Conservation (phyloP, 108 stramenopile genomes). For the Pseudonitzschia multiseries region DNA sequence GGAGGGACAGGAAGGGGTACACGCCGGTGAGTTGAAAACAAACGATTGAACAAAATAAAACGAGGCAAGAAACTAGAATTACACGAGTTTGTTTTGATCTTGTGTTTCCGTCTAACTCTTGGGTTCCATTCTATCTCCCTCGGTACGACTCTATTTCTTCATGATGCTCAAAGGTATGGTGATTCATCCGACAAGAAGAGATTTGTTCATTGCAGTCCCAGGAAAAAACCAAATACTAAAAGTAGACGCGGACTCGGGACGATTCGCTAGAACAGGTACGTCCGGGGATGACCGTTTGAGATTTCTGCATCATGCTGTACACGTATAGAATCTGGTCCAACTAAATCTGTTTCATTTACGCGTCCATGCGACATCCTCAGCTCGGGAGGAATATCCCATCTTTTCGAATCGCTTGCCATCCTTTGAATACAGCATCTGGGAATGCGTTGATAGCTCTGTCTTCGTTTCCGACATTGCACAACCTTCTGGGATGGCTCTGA, state of each 20-base stretch:
- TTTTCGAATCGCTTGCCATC: conserved; percentile 38
- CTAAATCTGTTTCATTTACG: too few species aligned
- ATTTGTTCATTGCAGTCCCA: conserved; percentile 39
- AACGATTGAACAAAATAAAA: too few species aligned
- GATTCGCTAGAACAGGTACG: conserved; percentile 37
- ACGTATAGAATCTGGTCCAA: too few species aligned
- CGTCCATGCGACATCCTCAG: not conserved
- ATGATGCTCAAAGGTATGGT: conserved; percentile 39
- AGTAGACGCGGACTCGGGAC: conserved; percentile 39
- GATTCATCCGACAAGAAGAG: conserved; percentile 37
- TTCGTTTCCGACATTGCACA: conserved; percentile 26
- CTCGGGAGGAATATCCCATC: conserved; percentile 51
- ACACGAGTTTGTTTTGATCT: not conserved
- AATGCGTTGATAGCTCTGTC: conserved; percentile 39
- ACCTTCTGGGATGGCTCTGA: conserved; percentile 46
- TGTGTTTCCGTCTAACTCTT: not conserved
- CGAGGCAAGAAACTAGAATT: not conserved
- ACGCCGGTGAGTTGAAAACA: conserved; percentile 3
- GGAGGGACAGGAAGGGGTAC: not conserved
- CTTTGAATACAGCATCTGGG: conserved; percentile 54
- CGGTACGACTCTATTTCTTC: not conserved
- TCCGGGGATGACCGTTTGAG: not conserved
- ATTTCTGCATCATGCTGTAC: too few species aligned
- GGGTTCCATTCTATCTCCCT: not conserved
- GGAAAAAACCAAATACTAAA: conserved; percentile 30